Evolutionary conservation across 2,329 filamentous ascomycete species (phyloP).

Genomic region (Botrytis fabae): DNA sequence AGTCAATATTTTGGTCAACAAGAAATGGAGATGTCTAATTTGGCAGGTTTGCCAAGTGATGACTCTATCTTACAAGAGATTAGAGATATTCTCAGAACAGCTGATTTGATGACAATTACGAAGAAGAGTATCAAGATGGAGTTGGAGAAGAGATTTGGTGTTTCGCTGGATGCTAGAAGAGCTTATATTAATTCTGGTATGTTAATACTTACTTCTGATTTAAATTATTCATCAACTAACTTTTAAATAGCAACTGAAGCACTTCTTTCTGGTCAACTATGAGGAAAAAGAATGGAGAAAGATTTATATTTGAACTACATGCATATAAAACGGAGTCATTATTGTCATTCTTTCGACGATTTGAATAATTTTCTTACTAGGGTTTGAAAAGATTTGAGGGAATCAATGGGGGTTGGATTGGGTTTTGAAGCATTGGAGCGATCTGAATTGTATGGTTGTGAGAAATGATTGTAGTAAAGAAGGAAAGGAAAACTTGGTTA

Average conservation of each 20-base stretch:
- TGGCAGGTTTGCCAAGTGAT: slow-evolving; percentile 75
- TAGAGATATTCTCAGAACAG: slow-evolving; percentile 84
- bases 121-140: slow-evolving; percentile 98
- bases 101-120: slow-evolving; percentile 95
- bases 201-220: slow-evolving; percentile 41
- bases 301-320: slow-evolving; percentile 2
- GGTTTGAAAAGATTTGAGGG: background rate
- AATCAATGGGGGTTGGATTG: slow-evolving; percentile 2
- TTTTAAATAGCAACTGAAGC: slow-evolving; percentile 67
- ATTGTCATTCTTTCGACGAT: background rate
- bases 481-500: slow-evolving; percentile 1
- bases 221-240: slow-evolving; percentile 6
- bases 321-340: slow-evolving; percentile 21
- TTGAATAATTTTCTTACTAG: background rate
- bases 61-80: slow-evolving; percentile 92
- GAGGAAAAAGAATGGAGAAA: background rate
- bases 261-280: slow-evolving; percentile 74
- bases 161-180: slow-evolving; percentile 82
- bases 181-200: slow-evolving; percentile 92
- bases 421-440: slow-evolving; percentile 11
- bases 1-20: slow-evolving; percentile 58
- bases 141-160: slow-evolving; percentile 85
- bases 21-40: slow-evolving; percentile 72
- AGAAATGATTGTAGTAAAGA: background rate
- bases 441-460: slow-evolving; percentile 14